Evolutionary conservation across 345 rosid species (phyloP), one percentile per base, ranked within the genome.

Genomic region (Garcia nutans): DNA sequence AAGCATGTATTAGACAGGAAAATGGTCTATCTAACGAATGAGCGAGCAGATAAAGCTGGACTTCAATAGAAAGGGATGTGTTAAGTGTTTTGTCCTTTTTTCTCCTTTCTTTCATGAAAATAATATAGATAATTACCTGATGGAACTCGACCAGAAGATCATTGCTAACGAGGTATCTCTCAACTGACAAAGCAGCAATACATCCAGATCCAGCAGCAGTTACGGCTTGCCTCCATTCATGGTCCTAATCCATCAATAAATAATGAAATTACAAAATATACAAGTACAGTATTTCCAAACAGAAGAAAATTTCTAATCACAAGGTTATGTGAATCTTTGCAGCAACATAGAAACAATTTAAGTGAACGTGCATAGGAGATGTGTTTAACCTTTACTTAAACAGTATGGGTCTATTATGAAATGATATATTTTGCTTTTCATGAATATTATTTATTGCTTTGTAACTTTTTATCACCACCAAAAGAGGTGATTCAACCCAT

Each of bases 201-300:
- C 99, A 95, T 81, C 99, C 98, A 44, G 99, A 90, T 74, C 99
- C 97, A 82, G 97, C 94, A 73, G 98, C 99, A 62, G 97, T 95
- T 81, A 95, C 45, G 8, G 99, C 99, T 87, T 95, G 98, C 84
- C 99, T 90, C 99, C 99, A 95, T 72, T 95, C 96, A 72, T 88
- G 97, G 79, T 95, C 98, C 99, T 91, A 76, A 66, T 41, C 33
- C 78, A 73, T 56, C 50, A 80, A 57, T 50, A 67, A 22, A 16
- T 41, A 68, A 57, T 50, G 4, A 10, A 71, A 45, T 57, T 44
- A 28, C 28, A 41, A 31, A 49, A 41, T 42, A n/a, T 13, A 60
- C 6, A n/a, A 23, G 5, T 55, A 50, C 33, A 28, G 37, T 16
- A 52, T 42, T 33, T 17, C 45, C 68, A 9, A 50, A 69, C 28